Evolutionary conservation across 495 filamentous ascomycete genomes (phyloP).

Genomic region (Poronia punctata): DNA sequence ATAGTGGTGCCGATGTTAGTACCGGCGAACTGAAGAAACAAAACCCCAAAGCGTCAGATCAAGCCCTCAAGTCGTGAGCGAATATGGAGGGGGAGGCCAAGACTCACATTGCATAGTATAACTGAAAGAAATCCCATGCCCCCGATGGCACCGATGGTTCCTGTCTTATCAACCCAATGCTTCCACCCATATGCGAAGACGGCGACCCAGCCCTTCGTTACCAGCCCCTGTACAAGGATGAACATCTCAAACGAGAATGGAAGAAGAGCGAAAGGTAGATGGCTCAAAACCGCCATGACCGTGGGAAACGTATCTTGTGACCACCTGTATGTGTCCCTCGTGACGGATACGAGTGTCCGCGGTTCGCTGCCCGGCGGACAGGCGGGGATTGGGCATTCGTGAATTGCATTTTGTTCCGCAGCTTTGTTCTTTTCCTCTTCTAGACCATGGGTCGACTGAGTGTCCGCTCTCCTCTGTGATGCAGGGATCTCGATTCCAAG

Average conservation of each 20-base stretch:
- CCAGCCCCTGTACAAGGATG: constrained; percentile 58
- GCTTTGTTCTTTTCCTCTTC: constrained; percentile 1
- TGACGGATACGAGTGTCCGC: constrained; percentile 39
- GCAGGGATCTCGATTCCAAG: background rate
- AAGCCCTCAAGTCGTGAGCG: background rate
- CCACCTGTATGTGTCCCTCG: constrained; percentile 42
- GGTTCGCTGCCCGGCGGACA: background rate
- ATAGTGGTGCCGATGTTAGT: constrained; percentile 68
- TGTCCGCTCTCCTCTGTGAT: background rate
- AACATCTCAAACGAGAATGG: constrained; percentile 65
- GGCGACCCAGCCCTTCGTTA: constrained; percentile 60
- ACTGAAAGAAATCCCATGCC: constrained; percentile 64
- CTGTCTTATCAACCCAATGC: constrained; percentile 59
- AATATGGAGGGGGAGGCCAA: background rate
- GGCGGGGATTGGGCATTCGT: background rate
- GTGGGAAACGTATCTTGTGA: constrained; percentile 60
- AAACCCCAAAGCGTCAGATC: constrained; percentile 1
- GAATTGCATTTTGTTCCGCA: background rate
- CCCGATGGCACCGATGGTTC: constrained; percentile 54
- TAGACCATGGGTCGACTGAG: constrained; percentile 1
- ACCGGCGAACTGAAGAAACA: constrained; percentile 52
- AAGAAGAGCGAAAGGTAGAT: constrained; percentile 55
- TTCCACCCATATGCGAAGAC: constrained; percentile 64
- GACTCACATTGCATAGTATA: constrained; percentile 59
- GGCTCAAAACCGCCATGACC: constrained; percentile 48